Evolutionary conservation across 805 yeast genomes (phyloP), one percentile per base, ranked within the genome.

Genomic region (Saccharomyces mikatae): DNA sequence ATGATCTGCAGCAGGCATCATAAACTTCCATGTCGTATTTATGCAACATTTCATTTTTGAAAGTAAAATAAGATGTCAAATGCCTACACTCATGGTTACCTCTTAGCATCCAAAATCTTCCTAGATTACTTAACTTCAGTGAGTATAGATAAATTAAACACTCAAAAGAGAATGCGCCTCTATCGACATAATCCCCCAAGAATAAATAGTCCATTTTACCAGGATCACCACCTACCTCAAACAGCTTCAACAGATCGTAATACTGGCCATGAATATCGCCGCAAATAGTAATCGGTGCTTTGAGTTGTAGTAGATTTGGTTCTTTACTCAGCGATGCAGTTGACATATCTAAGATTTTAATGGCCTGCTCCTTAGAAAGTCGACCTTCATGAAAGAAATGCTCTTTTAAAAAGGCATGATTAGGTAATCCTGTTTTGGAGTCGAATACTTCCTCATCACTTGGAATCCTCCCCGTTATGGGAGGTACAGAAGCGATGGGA

Each of bases 261-360:
- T 80, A 87, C 68, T 90, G 97, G 11, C 97, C 97, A 70, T 89
- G 97, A 22, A 89, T 77, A 70, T 89, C 97, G 50, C 97, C 97
- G 72, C 96, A 88, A 3, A 89, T 88, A 0, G 96, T 89, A 4
- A 90, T 87, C 0, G 97, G 97, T 0, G 96, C 91, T 6, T 87
- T 88, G 2, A 91, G 84, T 21, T 78, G 76, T 49, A 90, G 72
- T 60, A 90, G 67, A 61, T 86, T 90, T 4, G 95, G 92, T 64
- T 90, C 97, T 32, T 69, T 63, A 21, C 75, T 65, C 56, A 91
- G 76, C 4, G 83, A 64, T 21, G 73, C 74, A 0, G 89, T 81
- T 13, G 91, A 92, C 65, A 72, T 74, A 27, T 73, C 65, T 36
- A 90, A 66, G 52, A 90, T 89, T 44, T 74, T 73, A 30, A 82